Conservation (phyloP, 441 rosid genomes). For the Eruca vesicaria region DNA sequence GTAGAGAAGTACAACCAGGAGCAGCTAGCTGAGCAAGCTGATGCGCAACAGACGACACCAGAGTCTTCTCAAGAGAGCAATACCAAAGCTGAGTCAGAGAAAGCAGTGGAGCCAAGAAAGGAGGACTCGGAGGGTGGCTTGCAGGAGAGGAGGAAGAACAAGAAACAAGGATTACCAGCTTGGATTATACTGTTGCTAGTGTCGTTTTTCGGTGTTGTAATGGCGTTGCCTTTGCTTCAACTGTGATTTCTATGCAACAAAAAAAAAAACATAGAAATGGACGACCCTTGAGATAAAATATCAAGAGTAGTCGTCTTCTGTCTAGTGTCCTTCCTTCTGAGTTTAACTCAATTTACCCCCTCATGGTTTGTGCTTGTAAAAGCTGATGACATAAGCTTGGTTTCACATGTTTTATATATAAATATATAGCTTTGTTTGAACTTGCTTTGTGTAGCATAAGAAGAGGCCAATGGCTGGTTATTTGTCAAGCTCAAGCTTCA, state of each 20-base stretch:
- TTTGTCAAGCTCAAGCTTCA: not conserved
- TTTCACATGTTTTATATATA: slow-evolving; percentile 1
- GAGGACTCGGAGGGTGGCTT: slow-evolving; percentile 24
- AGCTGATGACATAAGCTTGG: slow-evolving; percentile 14
- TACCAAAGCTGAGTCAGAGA: slow-evolving; percentile 35
- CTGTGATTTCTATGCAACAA: slow-evolving; percentile 42
- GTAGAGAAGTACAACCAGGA: slow-evolving; percentile 75
- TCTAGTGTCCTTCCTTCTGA: slow-evolving; percentile 9
- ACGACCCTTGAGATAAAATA: not conserved
- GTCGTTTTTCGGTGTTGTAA: slow-evolving; percentile 82
- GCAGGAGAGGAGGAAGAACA: slow-evolving; percentile 46
- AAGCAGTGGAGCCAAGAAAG: slow-evolving; percentile 7
- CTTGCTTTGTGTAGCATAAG: slow-evolving; percentile 28
- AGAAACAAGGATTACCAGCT: slow-evolving; percentile 68
- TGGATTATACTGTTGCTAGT: slow-evolving; percentile 85
- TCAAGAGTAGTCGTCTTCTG: slow-evolving; percentile 28
- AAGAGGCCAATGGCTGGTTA: not conserved
- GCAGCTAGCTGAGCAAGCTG: slow-evolving; percentile 50
- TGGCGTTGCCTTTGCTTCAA: slow-evolving; percentile 96
- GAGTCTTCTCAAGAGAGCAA: slow-evolving; percentile 42
- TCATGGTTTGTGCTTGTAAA: slow-evolving; percentile 24
- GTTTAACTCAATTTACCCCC: slow-evolving; percentile 5
- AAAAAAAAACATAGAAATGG: not conserved
- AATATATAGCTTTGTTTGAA: slow-evolving; percentile 19
- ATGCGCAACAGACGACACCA: slow-evolving; percentile 35